Evolutionary conservation across 331 rosid species (phyloP), one percentile per base, ranked within the genome.

Genomic region (Quercus lobata): DNA sequence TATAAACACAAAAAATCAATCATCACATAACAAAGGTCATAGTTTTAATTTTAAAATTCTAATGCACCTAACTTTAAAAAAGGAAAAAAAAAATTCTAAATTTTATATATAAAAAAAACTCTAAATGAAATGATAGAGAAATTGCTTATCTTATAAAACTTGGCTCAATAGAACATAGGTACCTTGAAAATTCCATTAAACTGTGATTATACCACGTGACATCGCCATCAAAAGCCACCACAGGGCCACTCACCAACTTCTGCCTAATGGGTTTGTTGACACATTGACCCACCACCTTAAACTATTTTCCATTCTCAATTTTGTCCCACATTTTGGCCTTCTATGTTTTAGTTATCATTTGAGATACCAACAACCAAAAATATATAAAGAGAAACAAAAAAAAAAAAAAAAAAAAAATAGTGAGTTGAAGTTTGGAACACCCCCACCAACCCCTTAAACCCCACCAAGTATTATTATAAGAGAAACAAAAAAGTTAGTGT

Each of bases 271-370:
- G 78, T 77, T 63, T 72, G 81, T 81, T 81, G 61, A 71, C 69
- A 72, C 78, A 71, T 76, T 35, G 84, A 81, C 78, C 49, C 41
- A 71, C 73, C 60, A 81, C 61, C 80, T 58, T 70, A 1, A 4
- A 1, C 53, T 25, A 34, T 19, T 35, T 19, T 19, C 2, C 4
- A 68, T 34, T 68, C 72, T 66, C 49, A 18, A 66, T 68, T 35
- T 19, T 68, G 52, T 34, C 72, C 6, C 4, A 19, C 15, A 19
- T 68, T 18, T 68, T 35, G 52, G 53, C 72, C 72, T 34, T 11
- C 46, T 8, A 1, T 17, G 49, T 66, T 4, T 34, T 34, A 49
- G 1, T 32, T 10, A 19, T 16, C 49, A 21, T 8, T 22, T 1
- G 37, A 34, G 72, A 18, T 4, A 32, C 14, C 22, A 66, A 34